Conservation (phyloP, 2,329 filamentous ascomycete species). For the Trichoderma cornu-damae region DNA sequence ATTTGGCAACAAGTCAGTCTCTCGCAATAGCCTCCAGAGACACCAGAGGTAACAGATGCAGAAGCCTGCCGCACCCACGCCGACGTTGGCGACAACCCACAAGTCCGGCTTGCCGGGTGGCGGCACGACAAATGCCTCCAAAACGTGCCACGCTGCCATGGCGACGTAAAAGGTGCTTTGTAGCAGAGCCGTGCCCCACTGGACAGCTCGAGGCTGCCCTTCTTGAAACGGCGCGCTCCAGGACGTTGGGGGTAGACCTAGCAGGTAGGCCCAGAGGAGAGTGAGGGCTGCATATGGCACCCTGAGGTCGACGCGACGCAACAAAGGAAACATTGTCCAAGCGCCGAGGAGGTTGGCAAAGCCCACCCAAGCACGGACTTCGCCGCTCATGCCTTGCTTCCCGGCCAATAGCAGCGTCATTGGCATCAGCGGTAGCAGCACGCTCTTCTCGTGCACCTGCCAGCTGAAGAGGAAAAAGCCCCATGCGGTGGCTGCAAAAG, state of each 20-base stretch:
- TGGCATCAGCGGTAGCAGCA: constrained; percentile 83
- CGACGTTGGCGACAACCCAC: constrained; percentile 89
- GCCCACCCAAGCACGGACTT: constrained; percentile 84
- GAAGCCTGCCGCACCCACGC: constrained; percentile 80
- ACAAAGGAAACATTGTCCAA: constrained; percentile 91
- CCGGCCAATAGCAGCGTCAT: constrained; percentile 85
- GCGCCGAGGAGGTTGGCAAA: constrained; percentile 85
- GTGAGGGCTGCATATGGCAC: constrained; percentile 83
- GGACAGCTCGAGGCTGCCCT: constrained; percentile 30
- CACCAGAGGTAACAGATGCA: constrained; percentile 89
- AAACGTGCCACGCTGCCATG: constrained; percentile 77
- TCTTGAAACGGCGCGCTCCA: constrained; percentile 61
- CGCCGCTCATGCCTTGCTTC: constrained; percentile 69
- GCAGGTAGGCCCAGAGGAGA: constrained; percentile 82
- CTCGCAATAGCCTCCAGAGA: constrained; percentile 59
- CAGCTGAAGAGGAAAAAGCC: constrained; percentile 97
- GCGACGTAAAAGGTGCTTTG: constrained; percentile 70
- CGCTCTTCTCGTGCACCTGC: constrained; percentile 97
- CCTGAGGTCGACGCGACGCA: constrained; percentile 75
- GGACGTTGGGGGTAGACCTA: constrained; percentile 78
- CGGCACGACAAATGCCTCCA: constrained; percentile 62
- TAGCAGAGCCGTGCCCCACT: constrained; percentile 58
- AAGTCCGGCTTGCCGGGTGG: constrained; percentile 80
- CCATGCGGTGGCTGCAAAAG: constrained; percentile 82
- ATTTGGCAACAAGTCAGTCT: constrained; percentile 49